Evolutionary conservation across 768 basidiomycete species (phyloP), one percentile per base, ranked within the genome.

Genomic region (Auriscalpium microsporum): DNA sequence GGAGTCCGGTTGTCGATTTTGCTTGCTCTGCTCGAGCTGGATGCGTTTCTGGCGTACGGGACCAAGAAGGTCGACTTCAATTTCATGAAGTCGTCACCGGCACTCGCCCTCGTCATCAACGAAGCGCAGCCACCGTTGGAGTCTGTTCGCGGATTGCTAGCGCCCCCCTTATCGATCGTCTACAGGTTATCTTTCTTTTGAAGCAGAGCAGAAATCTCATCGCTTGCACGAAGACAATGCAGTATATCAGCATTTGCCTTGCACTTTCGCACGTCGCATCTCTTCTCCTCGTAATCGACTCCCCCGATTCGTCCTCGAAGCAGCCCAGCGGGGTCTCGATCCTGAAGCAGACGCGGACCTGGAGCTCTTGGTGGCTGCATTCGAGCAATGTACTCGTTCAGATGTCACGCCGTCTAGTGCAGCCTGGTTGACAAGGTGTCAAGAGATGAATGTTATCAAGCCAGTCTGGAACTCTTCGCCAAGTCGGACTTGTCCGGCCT

Each of bases 111-210:
- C 62, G 73, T 92, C 56, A 70, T 80, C 34, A 94, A 84, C 63
- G 83, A 87, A 53, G 74, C 82, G 1, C 92, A 91, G 64, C 77
- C 86, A 0, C 88, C 91, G 1, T 71, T 83, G 1, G 74, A 76
- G 45, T 92, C 92, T 1, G 77, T 95, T 64, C 77, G 90, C 7
- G 81, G 85, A 5, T 71, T 76, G 23, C 63, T 81, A 7, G 73
- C 84, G 0, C 74, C 79, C 16, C 80, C 84, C 0, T 92, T 93
- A 97, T 66, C 83, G 81, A 45, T 78, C 79, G 0, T 78, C 74
- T 97, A 28, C 86, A 92, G 62, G 80, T 91, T 55, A 69, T 89
- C 47, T 94, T n/a, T n/a, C n/a, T n/a, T n/a, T n/a, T 81, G 13
- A 81, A 79, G 45, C 84, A 87, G 55, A 77, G 80, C 49, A 75